These are phyloP conservation scores for Plasmopara muralis DNA, from an alignment of 352 stramenopile genomes.

Conservation along the genomic window DNA sequence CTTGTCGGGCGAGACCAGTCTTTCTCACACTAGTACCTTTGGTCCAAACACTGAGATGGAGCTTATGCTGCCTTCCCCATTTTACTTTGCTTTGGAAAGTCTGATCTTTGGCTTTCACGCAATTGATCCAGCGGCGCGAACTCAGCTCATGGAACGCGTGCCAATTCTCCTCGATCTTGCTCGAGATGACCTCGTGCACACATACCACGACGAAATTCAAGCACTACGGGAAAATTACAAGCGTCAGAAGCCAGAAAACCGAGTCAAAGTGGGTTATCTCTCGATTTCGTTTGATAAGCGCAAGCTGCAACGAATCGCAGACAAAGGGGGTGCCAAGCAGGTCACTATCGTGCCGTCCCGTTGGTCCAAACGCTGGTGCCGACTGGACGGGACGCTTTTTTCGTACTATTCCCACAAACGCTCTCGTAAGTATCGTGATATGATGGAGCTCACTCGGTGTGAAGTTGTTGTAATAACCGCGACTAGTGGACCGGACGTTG, in stretches of 20 bases:
- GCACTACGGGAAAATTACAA: conserved; percentile 82
- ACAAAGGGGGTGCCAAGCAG: conserved; percentile 48
- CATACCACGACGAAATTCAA: conserved; percentile 80
- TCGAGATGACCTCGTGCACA: conserved; percentile 73
- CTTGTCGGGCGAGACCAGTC: conserved; percentile 11
- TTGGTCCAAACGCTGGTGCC: conserved; percentile 83
- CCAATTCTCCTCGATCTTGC: conserved; percentile 63
- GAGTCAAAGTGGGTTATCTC: conserved; percentile 76
- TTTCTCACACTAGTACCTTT: conserved; percentile 6
- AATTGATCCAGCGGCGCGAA: conserved; percentile 42
- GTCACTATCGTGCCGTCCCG: conserved; percentile 49
- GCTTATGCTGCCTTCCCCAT: conserved; percentile 34
- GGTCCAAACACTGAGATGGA: conserved; percentile 14
- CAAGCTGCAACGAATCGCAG: conserved; percentile 37
- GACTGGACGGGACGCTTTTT: conserved; percentile 66
- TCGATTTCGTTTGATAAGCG: conserved; percentile 71
- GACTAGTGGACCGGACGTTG: conserved; percentile 35
- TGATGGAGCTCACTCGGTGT: conserved; percentile 69
- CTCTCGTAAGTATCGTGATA: conserved; percentile 59
- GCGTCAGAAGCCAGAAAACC: conserved; percentile 65
- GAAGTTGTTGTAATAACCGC: conserved; percentile 62
- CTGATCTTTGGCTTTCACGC: conserved; percentile 75
- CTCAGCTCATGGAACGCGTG: conserved; percentile 61
- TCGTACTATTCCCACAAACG: conserved; percentile 81
- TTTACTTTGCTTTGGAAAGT: conserved; percentile 57